Percentiles rank a stretch among this genome's conserved stretches.
phyloP scores from a whole-genome alignment of 2,329 filamentous ascomycete genomes.

The Exophiala bonariae region DNA sequence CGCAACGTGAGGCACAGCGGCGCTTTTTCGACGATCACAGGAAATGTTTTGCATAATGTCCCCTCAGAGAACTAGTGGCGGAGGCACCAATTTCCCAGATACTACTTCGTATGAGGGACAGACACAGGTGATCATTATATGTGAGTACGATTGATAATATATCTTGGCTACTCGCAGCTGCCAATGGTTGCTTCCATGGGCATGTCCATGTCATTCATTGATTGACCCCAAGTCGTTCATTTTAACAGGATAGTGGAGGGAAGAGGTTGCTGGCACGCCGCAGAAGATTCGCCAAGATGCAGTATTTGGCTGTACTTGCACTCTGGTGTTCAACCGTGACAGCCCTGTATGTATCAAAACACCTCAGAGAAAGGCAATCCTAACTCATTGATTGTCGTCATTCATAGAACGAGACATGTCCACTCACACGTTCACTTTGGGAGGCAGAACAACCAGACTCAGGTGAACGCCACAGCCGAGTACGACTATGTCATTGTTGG shows the following conservation, averaged over 20 bases:
- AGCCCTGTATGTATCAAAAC: slow-evolving; percentile 5
- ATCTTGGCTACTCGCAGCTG: neutral
- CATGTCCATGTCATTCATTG: slow-evolving; percentile 2
- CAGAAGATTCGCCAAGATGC: neutral
- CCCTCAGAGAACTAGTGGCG: neutral
- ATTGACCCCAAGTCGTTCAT: slow-evolving; percentile 6
- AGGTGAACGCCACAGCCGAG: slow-evolving; percentile 6
- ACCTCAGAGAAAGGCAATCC: neutral
- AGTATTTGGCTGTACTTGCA: slow-evolving; percentile 1
- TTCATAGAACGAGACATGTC: slow-evolving; percentile 5
- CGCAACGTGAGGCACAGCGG: too few species aligned
- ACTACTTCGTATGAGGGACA: too few species aligned
- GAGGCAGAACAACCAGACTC: slow-evolving; percentile 10
- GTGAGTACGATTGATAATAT: too few species aligned
- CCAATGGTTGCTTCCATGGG: neutral
- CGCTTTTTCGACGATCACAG: too few species aligned
- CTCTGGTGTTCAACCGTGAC: slow-evolving; percentile 6
- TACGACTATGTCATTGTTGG: slow-evolving; percentile 43
- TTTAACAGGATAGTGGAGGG: neutral
- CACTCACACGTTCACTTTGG: slow-evolving; percentile 6
- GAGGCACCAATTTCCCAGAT: slow-evolving; percentile 4
- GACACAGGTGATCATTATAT: too few species aligned
- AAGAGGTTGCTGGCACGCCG: slow-evolving; percentile 1
- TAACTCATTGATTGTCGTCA: neutral
- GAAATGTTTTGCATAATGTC: too few species aligned